A percentile compares a stretch with the other conserved stretches of the same genome.
Conservation (phyloP, 1,284 basidiomycete species). For the Irpex sp. region DNA sequence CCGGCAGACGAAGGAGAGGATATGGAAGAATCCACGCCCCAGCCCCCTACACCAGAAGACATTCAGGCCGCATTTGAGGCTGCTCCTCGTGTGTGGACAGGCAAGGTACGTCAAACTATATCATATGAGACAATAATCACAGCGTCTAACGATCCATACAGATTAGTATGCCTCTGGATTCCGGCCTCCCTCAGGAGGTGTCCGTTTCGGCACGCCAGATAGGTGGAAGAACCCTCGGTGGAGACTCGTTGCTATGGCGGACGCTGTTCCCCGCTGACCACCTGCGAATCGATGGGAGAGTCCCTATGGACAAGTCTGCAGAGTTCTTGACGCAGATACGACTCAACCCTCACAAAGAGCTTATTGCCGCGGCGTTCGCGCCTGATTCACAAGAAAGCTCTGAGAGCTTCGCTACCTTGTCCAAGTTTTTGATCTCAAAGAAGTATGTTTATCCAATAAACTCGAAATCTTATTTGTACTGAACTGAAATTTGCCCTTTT, state of each 20-base stretch:
- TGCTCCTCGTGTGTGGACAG: constrained; percentile 61
- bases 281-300: constrained; percentile 77
- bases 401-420: constrained; percentile 56
- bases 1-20: constrained; percentile 35
- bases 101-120: constrained; percentile 45
- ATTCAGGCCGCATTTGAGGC: constrained; percentile 46
- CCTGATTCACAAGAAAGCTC: constrained; percentile 43
- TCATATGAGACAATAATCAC: constrained; percentile 5
- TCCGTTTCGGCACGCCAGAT: constrained; percentile 68
- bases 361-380: constrained; percentile 72
- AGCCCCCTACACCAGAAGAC: constrained; percentile 23
- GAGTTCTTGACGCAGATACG: constrained; percentile 76
- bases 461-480: constrained; percentile 6
- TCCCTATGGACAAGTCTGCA: constrained; percentile 68
- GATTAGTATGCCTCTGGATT: constrained; percentile 77
- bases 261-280: constrained; percentile 67
- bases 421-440: constrained; percentile 70
- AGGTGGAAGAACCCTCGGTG: constrained; percentile 55
- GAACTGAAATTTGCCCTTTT: constrained; percentile 9
- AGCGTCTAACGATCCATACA: constrained; percentile 25
- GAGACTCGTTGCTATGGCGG: constrained; percentile 61
- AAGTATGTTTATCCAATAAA: constrained; percentile 48
- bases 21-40: constrained; percentile 33
- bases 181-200: constrained; percentile 59
- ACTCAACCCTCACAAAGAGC: constrained; percentile 74